Percentiles rank a stretch among this genome's conserved stretches.
Evolutionary conservation across 78 protist species (phyloP).

Genomic region (Emiliania huxleyi): DNA sequence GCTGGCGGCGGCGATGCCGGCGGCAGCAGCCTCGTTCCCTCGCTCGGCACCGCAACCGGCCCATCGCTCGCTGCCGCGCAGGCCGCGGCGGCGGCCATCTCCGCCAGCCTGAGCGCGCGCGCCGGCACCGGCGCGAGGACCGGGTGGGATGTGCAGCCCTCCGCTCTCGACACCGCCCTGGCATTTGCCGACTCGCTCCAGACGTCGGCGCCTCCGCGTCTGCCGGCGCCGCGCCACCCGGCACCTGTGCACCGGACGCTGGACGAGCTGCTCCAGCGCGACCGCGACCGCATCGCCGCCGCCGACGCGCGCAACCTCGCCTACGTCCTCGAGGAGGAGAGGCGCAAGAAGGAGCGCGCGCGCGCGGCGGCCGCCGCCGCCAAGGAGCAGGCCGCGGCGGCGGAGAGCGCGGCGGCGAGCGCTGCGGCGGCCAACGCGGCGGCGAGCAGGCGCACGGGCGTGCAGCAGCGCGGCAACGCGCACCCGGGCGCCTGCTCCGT

Average conservation of each 20-base stretch:
- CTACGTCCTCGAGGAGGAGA: background rate
- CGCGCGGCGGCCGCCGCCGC: background rate
- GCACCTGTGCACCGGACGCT: background rate
- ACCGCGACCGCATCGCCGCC: slow-evolving; percentile 10
- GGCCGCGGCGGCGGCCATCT: too few relatives aligned
- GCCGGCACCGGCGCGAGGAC: too few relatives aligned
- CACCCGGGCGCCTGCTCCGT: background rate
- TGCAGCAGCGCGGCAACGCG: background rate
- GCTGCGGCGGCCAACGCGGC: background rate
- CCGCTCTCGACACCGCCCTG: background rate
- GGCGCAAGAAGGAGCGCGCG: background rate
- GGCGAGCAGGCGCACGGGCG: background rate
- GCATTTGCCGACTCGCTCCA: background rate
- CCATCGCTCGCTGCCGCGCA: too few relatives aligned
- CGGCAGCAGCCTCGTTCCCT: too few relatives aligned
- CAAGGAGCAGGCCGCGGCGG: too few relatives aligned
- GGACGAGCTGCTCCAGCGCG: background rate
- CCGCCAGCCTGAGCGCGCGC: too few relatives aligned
- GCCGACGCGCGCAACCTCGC: background rate
- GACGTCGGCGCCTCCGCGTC: background rate
- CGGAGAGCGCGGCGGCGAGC: background rate
- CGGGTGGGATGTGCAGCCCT: too few relatives aligned
- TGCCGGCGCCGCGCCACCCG: background rate
- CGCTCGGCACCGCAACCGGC: too few relatives aligned
- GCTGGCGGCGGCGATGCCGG: too few relatives aligned